These are phyloP conservation scores for Linderina pennispora DNA, from an alignment of 192 early-diverging fungal species.

Conservation along the genomic window DNA sequence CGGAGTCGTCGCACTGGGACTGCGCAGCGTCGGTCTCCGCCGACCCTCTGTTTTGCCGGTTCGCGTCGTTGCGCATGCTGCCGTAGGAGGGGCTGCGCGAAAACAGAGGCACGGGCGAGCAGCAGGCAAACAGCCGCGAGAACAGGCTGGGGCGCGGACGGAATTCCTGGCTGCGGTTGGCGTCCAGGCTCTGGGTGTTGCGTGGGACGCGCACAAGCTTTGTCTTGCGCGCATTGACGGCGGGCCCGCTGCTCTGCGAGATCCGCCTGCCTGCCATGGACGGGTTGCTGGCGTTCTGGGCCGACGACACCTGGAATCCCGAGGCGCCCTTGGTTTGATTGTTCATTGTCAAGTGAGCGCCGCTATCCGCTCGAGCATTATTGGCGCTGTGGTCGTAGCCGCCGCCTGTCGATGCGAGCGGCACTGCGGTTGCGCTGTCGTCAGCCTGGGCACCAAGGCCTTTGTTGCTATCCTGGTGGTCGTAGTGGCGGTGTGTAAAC, in stretches of 20 bases:
- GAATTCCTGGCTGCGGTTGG: slow-evolving; percentile 26
- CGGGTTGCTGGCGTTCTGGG: slow-evolving; percentile 1
- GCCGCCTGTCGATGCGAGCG: slow-evolving; percentile 10
- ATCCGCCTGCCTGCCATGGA: neutral
- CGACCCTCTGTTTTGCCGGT: slow-evolving; percentile 4
- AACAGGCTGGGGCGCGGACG: slow-evolving; percentile 19
- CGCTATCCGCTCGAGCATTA: too few species aligned
- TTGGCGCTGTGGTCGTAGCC: too few species aligned
- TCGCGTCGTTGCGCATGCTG: slow-evolving; percentile 34
- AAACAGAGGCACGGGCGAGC: slow-evolving; percentile 42
- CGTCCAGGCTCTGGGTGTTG: slow-evolving; percentile 48
- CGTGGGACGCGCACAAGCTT: slow-evolving; percentile 43
- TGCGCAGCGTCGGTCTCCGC: neutral
- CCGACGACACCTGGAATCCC: slow-evolving; percentile 31
- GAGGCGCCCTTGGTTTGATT: slow-evolving; percentile 22
- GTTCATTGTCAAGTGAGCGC: neutral
- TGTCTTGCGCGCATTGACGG: slow-evolving; percentile 23
- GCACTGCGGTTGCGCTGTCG: slow-evolving; percentile 36
- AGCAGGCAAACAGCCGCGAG: slow-evolving; percentile 40
- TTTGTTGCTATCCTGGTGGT: slow-evolving; percentile 31
- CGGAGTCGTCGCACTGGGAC: slow-evolving; percentile 9
- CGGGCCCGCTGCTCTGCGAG: slow-evolving; percentile 1
- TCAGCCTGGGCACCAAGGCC: slow-evolving; percentile 30
- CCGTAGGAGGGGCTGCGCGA: slow-evolving; percentile 37
- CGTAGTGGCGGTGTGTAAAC: slow-evolving; percentile 36